phyloP scores from a whole-genome alignment of 139 green algal genomes.

The Chlamydomonas eustigma region DNA sequence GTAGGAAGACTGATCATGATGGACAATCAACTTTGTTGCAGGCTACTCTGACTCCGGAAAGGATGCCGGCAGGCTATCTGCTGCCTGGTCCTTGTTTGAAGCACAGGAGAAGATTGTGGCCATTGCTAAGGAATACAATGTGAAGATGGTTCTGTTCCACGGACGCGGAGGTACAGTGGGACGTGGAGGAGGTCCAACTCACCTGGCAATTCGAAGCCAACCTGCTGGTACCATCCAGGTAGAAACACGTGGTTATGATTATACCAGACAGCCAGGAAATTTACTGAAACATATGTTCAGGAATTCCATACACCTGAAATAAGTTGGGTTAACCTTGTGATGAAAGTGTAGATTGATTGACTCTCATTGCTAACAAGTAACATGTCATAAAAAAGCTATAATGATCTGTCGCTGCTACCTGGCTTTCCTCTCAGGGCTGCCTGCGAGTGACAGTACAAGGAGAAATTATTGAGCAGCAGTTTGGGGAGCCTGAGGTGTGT shows the following conservation, averaged over 20 bases:
- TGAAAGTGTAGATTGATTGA: no score
- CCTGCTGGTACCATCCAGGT: conserved; percentile 73
- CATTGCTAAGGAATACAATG: conserved; percentile 12
- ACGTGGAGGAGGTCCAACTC: conserved; percentile 85
- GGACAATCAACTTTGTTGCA: not conserved
- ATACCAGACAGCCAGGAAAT: no score
- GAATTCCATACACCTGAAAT: no score
- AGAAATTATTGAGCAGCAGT: conserved; percentile 92
- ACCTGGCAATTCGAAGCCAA: conserved; percentile 93
- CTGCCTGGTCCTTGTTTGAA: conserved; percentile 76
- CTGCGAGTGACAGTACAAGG: conserved; percentile 90
- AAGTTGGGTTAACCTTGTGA: no score
- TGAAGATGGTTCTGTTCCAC: conserved; percentile 86
- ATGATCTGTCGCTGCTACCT: not conserved
- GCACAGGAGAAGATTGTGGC: conserved; percentile 35
- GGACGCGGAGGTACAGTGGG: conserved; percentile 87
- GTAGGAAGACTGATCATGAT: no score
- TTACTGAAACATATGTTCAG: no score
- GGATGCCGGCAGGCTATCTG: conserved; percentile 81
- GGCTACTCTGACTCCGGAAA: conserved; percentile 97
- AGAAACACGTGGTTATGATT: no score
- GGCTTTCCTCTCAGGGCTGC: conserved; percentile 34
- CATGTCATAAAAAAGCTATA: no score
- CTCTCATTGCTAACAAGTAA: no score
- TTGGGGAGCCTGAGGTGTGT: conserved; percentile 66